A percentile compares a stretch with the other conserved stretches of the same genome.
Conservation (phyloP, 2,329 filamentous ascomycete species). For the Cladophialophora immunda region DNA sequence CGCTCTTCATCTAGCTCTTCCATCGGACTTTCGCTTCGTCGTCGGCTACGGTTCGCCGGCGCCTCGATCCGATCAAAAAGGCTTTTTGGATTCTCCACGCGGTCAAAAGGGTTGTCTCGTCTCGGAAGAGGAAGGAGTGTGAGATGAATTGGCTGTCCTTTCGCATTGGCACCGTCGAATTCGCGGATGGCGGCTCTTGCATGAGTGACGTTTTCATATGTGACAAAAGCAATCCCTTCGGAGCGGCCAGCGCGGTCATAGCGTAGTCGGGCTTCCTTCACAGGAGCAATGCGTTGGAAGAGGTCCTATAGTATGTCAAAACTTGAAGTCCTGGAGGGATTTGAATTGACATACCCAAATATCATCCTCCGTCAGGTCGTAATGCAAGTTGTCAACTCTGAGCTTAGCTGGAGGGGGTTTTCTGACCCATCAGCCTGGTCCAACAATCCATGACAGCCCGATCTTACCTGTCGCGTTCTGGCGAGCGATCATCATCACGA, state of each 20-base stretch:
- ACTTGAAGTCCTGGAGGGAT: background rate
- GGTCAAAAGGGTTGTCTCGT: conserved; percentile 57
- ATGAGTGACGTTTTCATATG: conserved; percentile 75
- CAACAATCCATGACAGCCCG: conserved; percentile 29
- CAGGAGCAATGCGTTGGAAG: conserved; percentile 78
- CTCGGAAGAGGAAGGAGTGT: conserved; percentile 68
- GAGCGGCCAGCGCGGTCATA: conserved; percentile 92
- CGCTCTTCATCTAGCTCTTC: conserved; percentile 48
- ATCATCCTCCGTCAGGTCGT: conserved; percentile 86
- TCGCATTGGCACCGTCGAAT: conserved; percentile 90
- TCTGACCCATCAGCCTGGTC: conserved; percentile 50
- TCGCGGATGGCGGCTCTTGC: conserved; percentile 78
- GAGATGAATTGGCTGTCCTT: conserved; percentile 83
- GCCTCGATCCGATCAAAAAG: conserved; percentile 71
- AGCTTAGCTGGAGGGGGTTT: conserved; percentile 72
- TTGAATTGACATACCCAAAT: conserved; percentile 67
- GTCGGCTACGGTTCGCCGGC: conserved; percentile 48
- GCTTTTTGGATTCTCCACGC: conserved; percentile 63
- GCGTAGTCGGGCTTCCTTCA: conserved; percentile 73
- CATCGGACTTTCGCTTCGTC: conserved; percentile 54
- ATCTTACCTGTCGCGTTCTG: conserved; percentile 48
- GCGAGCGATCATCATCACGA: conserved; percentile 48
- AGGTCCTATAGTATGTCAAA: conserved; percentile 68
- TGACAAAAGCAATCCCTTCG: conserved; percentile 83
- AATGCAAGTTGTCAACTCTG: conserved; percentile 89